Percentiles rank a stretch among this genome's conserved stretches.
These are phyloP conservation scores for Taphrina sp. DNA, from an alignment of 1,139 yeast genomes.

Conservation along the genomic window DNA sequence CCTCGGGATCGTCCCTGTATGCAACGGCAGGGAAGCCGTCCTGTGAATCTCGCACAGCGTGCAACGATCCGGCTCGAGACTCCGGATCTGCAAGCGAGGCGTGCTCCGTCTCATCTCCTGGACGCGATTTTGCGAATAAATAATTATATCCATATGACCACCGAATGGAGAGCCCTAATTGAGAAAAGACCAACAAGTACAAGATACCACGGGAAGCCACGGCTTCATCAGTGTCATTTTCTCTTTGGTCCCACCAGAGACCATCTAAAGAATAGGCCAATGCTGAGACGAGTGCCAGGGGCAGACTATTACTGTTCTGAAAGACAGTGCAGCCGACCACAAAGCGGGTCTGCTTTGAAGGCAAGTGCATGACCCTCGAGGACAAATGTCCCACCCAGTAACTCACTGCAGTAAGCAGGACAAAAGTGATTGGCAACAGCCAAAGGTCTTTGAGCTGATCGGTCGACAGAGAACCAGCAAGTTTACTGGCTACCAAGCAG, in stretches of 20 bases:
- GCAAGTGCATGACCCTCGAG: conserved; percentile 53
- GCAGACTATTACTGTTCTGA: conserved; percentile 52
- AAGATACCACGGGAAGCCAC: conserved; percentile 79
- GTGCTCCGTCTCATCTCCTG: conserved; percentile 28
- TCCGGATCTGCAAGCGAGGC: conserved; percentile 26
- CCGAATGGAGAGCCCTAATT: conserved; percentile 75
- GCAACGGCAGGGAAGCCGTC: no score
- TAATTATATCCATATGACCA: conserved; percentile 94
- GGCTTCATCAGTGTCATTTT: conserved; percentile 63
- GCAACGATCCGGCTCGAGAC: not conserved
- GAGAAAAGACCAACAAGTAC: conserved; percentile 76
- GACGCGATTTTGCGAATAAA: conserved; percentile 46
- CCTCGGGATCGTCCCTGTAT: conserved; percentile 14
- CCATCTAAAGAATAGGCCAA: conserved; percentile 42
- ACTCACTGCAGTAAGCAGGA: conserved; percentile 62
- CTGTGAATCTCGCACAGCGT: not conserved
- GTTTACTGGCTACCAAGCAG: conserved; percentile 71
- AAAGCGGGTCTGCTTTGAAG: conserved; percentile 67
- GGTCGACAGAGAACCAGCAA: conserved; percentile 70
- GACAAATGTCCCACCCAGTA: conserved; percentile 55
- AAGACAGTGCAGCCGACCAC: conserved; percentile 88
- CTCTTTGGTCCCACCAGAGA: conserved; percentile 69
- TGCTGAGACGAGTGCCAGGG: conserved; percentile 34
- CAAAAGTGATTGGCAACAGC: conserved; percentile 70
- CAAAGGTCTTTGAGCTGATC: conserved; percentile 66